Evolutionary conservation across 2,329 filamentous ascomycete species (phyloP), one percentile per base, ranked within the genome.

Genomic region (Ceratocystis cubensis): DNA sequence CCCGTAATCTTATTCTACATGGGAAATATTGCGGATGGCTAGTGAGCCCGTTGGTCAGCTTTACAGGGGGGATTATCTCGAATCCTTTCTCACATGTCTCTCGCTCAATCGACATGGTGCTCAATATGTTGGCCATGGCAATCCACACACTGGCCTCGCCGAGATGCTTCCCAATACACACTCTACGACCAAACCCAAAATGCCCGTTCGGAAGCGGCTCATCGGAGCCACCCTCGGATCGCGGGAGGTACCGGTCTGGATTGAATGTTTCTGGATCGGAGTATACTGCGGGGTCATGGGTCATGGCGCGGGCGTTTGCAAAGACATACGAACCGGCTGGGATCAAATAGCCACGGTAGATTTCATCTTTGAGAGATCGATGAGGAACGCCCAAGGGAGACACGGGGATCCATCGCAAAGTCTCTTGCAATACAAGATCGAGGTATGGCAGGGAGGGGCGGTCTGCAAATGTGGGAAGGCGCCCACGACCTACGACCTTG

Each of bases 281-380:
- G 72, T 81, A 82, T 1, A 74, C 71, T 2, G 65, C 62, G 63
- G 75, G 70, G 68, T 82, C 75, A 48, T 74, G 74, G 28, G 75
- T 77, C 76, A 79, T 82, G 63, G 77, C 77, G 13, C 74, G 72
- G n/a, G 75, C 72, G 64, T 79, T 81, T 37, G 76, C 75, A 64
- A 76, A 75, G 5, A 80, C 72, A 20, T 77, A 71, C 4, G 76
- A 76, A 2, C 82, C 83, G n/a, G 78, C 79, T 8, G 82, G 82
- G 63, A 86, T 84, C 67, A 79, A 78, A 73, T 82, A 81, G 44
- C 78, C 82, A 22, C 80, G 75, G 70, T 85, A 86, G 10, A 79
- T 74, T 66, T 86, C 83, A 62, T 85, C 82, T 61, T 79, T 72
- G 1, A 80, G 75, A 15, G 80, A 76, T 57, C 75, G 77, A 71